phyloP scores from a whole-genome alignment of 192 early-diverging fungal species.

The Entomortierella parvispora region DNA sequence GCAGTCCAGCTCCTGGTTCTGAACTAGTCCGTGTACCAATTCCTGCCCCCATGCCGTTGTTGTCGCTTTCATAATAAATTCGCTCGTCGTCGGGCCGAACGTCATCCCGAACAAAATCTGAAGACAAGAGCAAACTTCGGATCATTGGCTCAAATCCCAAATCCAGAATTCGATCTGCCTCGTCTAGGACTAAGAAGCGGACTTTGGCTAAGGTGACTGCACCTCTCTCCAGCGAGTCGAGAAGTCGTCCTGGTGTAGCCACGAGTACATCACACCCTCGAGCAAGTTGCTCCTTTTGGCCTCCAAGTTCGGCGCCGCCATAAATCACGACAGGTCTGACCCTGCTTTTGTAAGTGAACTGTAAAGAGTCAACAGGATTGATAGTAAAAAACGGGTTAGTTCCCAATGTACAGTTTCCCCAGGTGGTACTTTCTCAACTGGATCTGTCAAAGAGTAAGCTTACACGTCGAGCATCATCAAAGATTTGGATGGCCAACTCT shows the following conservation, averaged over 20 bases:
- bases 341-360: constrained; percentile 19
- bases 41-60: no score
- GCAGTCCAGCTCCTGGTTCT: no score
- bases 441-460: background rate
- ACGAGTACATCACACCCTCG: constrained; percentile 93
- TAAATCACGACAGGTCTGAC: constrained; percentile 69
- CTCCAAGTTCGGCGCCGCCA: constrained; percentile 85
- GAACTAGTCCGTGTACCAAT: no score
- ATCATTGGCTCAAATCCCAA: constrained; percentile 98
- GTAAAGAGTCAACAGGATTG: background rate
- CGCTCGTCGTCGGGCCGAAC: constrained; percentile 17
- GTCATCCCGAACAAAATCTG: constrained; percentile 75
- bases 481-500: constrained; percentile 84
- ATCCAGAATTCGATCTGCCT: constrained; percentile 93
- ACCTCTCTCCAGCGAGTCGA: constrained; percentile 88
- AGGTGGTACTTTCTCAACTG: background rate
- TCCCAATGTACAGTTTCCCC: background rate
- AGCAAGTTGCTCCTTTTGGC: constrained; percentile 84
- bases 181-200: constrained; percentile 77
- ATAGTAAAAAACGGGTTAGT: background rate
- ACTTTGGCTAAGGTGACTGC: constrained; percentile 79
- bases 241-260: constrained; percentile 93
- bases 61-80: background rate
- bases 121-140: constrained; percentile 78
- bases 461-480: constrained; percentile 74